Percentiles rank a stretch among this genome's conserved stretches.
phyloP scores from a whole-genome alignment of 2,329 filamentous ascomycete genomes.

The Lachnellula hyalina region DNA sequence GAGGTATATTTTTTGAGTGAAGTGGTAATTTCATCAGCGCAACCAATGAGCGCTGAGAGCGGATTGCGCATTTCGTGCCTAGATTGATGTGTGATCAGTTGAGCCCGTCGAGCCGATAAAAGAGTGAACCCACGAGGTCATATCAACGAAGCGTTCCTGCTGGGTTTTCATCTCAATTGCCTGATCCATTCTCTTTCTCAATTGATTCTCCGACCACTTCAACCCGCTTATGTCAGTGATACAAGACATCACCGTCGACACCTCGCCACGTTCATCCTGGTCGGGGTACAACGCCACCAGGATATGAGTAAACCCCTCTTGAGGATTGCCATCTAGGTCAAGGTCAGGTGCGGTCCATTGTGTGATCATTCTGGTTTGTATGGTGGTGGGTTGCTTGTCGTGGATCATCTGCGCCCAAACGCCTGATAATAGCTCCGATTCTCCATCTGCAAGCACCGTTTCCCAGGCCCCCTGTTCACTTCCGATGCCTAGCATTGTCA shows the following conservation, averaged over 20 bases:
- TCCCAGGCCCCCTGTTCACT: constrained; percentile 7
- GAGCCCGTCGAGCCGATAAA: background rate
- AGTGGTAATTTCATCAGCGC: constrained; percentile 49
- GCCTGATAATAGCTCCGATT: constrained; percentile 5
- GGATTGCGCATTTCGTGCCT: constrained; percentile 69
- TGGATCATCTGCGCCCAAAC: constrained; percentile 9
- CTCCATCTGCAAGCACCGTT: constrained; percentile 11
- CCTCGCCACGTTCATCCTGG: constrained; percentile 16
- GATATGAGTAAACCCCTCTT: constrained; percentile 15
- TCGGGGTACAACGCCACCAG: constrained; percentile 18
- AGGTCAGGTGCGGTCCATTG: constrained; percentile 12
- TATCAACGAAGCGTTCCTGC: constrained; percentile 77
- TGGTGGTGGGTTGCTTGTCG: constrained; percentile 5
- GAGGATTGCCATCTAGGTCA: constrained; percentile 11
- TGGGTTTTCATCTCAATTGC: constrained; percentile 57
- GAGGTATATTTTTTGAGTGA: constrained; percentile 8
- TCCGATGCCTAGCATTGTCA: constrained; percentile 12
- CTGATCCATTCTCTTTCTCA: constrained; percentile 38
- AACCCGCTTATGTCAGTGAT: constrained; percentile 11
- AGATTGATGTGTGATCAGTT: background rate
- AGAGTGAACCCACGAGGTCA: constrained; percentile 41
- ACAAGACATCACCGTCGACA: constrained; percentile 18
- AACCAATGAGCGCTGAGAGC: constrained; percentile 67
- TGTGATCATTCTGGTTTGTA: constrained; percentile 13
- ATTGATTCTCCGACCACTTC: constrained; percentile 17